These are phyloP conservation scores for Ophiostoma pallidulum DNA, from an alignment of 2,329 filamentous ascomycete genomes.

Conservation along the genomic window DNA sequence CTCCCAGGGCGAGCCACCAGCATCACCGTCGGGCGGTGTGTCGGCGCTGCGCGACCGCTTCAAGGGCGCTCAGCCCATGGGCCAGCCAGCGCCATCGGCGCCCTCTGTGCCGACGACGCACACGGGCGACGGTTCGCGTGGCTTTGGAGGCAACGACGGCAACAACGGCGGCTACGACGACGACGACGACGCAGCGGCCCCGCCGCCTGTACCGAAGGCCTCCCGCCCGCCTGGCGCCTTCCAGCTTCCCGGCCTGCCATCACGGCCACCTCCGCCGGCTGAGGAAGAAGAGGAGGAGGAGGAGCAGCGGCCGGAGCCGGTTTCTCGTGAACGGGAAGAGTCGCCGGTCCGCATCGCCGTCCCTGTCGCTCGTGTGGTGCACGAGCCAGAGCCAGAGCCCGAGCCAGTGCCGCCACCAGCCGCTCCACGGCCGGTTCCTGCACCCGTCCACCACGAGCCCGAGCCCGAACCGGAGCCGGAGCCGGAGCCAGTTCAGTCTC, in stretches of 20 bases:
- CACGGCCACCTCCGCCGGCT: conserved; percentile 41
- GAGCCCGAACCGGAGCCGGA: conserved; percentile 53
- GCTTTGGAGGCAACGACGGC: background rate
- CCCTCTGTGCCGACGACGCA: conserved; percentile 26
- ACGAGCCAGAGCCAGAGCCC: conserved; percentile 39
- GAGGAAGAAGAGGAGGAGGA: conserved; percentile 49
- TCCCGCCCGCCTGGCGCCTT: conserved; percentile 67
- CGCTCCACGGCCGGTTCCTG: conserved; percentile 42
- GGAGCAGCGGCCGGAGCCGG: conserved; percentile 22
- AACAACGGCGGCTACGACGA: conserved; percentile 18
- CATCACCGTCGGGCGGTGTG: conserved; percentile 53
- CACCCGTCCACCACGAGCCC: conserved; percentile 42
- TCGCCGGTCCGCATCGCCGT: conserved; percentile 82
- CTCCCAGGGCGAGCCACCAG: conserved; percentile 37
- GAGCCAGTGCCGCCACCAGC: conserved; percentile 26
- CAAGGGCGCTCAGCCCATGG: conserved; percentile 64
- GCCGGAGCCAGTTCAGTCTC: conserved; percentile 37
- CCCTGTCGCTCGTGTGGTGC: conserved; percentile 54
- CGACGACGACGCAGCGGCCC: conserved; percentile 44
- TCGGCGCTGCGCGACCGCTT: conserved; percentile 74
- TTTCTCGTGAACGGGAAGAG: conserved; percentile 41
- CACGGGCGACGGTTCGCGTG: conserved; percentile 25
- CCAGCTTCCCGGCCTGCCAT: conserved; percentile 67
- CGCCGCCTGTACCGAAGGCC: conserved; percentile 51
- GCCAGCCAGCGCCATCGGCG: conserved; percentile 30